Conservation (phyloP, 148 eudicot species). For the Pouteria glomerata region DNA sequence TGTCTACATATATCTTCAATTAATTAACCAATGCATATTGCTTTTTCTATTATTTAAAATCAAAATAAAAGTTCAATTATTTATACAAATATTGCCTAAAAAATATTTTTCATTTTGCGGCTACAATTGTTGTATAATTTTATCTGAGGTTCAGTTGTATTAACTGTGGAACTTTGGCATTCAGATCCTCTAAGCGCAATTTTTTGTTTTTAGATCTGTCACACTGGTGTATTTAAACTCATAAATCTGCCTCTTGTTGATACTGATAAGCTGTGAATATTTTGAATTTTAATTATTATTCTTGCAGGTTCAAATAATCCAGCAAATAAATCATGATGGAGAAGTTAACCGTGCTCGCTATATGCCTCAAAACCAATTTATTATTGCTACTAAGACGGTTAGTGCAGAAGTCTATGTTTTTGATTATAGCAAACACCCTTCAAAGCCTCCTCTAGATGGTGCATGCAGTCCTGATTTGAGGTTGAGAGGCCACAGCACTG, state of each 20-base stretch:
- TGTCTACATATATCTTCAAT: neutral
- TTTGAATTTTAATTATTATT: neutral
- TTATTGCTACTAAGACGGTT: slow-evolving; percentile 83
- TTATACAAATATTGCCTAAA: neutral
- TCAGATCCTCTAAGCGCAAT: neutral
- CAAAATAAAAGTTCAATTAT: too few species aligned
- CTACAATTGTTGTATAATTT: neutral
- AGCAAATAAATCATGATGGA: slow-evolving; percentile 88
- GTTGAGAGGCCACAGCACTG: slow-evolving; percentile 77
- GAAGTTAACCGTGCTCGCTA: slow-evolving; percentile 93
- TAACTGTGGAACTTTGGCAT: neutral
- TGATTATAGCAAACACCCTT: slow-evolving; percentile 86
- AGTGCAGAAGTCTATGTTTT: slow-evolving; percentile 87
- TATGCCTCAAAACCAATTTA: slow-evolving; percentile 86
- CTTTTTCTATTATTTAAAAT: too few species aligned
- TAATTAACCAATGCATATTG: neutral
- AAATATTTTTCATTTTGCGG: neutral
- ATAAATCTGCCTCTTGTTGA: neutral
- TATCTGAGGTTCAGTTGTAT: neutral
- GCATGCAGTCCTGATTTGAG: slow-evolving; percentile 75
- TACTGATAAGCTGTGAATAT: neutral
- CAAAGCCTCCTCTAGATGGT: slow-evolving; percentile 79
- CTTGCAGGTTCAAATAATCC: slow-evolving; percentile 79
- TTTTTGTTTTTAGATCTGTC: neutral
- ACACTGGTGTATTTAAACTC: neutral